Base-by-base conservation (phyloP, 176 grass and related monocot species). In the Zoysia pacifica region DNA sequence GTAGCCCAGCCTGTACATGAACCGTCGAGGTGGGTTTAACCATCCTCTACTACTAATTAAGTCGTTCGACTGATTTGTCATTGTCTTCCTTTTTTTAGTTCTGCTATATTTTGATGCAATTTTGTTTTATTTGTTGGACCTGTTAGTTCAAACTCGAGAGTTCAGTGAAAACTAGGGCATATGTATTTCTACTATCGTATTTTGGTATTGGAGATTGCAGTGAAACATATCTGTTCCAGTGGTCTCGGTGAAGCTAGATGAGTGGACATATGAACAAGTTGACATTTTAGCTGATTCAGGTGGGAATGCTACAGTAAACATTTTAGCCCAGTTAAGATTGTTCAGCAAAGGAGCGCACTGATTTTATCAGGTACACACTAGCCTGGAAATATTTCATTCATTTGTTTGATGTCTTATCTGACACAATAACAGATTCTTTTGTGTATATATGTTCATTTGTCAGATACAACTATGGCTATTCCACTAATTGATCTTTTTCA, bases 251-350 rank as follows among this genome's bases (percentile, higher is more conserved):
- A 99, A 99, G 82, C 72, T 95, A 84, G 92, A 98, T 79, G 92
- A 95, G 60, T 98, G 96, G 96, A 89, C 92, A 65, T 82, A 99
- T 74, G 96, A 95, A 56, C 96, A 95, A 62, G 96, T 93, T 47
- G 88, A 98, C 81, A 42, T 82, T 69, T 87, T 98, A 70, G 56
- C 74, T 2, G 87, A 98, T 48, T 78, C 61, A 43, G 95, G 95
- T 69, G 95, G 88, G 44, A 98, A 98, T 91, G 77, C 75, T 79
- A 61, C 90, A 12, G 84, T 89, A 46, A 93, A 99, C 82, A 89
- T 48, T 84, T 65, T 87, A 69, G 64, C 96, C 90, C 68, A 91
- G 13, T 59, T 86, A 91, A 15, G 92, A 98, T 89, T 92, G 87
- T 74, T 91, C 96, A 52, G 42, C 81, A 7, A 86, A 94, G 65